Percentiles rank a stretch among this genome's conserved stretches.
These are phyloP conservation scores for Madurella fahalii DNA, from an alignment of 2,329 filamentous ascomycete genomes.

Conservation along the genomic window DNA sequence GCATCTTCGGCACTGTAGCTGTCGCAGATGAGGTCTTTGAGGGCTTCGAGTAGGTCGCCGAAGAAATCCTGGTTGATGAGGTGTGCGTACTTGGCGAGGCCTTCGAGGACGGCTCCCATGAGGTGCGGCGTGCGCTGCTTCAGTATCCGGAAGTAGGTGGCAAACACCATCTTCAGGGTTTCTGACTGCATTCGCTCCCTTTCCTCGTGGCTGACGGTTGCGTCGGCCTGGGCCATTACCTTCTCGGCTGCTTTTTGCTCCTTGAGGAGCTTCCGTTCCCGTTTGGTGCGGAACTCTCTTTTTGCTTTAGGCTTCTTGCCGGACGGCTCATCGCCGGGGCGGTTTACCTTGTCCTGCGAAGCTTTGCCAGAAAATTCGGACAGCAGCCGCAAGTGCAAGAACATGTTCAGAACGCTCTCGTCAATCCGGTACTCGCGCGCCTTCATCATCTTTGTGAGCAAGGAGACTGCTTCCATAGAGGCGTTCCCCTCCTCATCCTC, in stretches of 20 bases:
- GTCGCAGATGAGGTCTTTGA: slow-evolving; percentile 86
- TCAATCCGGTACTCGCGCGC: slow-evolving; percentile 76
- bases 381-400: slow-evolving; percentile 82
- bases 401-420: slow-evolving; percentile 83
- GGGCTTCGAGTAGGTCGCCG: slow-evolving; percentile 86
- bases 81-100: slow-evolving; percentile 87
- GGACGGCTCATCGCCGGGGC: slow-evolving; percentile 29
- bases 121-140: slow-evolving; percentile 76
- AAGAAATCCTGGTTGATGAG: slow-evolving; percentile 99
- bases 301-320: slow-evolving; percentile 67
- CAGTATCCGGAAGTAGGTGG: slow-evolving; percentile 88
- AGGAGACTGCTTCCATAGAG: slow-evolving; percentile 77
- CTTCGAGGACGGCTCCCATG: slow-evolving; percentile 96
- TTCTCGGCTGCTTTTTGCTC: slow-evolving; percentile 87
- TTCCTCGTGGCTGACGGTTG: slow-evolving; percentile 86
- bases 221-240: slow-evolving; percentile 90
- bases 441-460: slow-evolving; percentile 95
- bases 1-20: slow-evolving; percentile 55
- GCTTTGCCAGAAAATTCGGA: slow-evolving; percentile 83
- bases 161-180: slow-evolving; percentile 92
- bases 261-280: slow-evolving; percentile 73
- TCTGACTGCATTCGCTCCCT: slow-evolving; percentile 92
- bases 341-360: slow-evolving; percentile 72
- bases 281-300: slow-evolving; percentile 84
- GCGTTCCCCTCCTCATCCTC: slow-evolving; percentile 88